Percentiles rank a stretch among this genome's conserved stretches.
These are phyloP conservation scores for Talaromyces adpressus DNA, from an alignment of 495 filamentous ascomycete genomes.

Conservation along the genomic window DNA sequence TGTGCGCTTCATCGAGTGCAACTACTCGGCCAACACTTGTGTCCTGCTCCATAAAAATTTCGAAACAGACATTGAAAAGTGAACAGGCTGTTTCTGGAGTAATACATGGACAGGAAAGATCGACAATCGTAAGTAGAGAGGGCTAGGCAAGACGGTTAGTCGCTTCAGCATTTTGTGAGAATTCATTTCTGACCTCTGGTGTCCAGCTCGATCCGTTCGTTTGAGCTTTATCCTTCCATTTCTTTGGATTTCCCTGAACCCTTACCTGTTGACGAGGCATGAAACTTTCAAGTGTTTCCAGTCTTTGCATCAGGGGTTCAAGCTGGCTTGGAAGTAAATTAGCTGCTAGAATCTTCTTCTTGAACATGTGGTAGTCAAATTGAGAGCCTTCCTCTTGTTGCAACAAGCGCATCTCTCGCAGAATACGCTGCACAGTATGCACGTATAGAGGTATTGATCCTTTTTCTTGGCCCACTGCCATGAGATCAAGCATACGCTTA, in stretches of 20 bases:
- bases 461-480: slow-evolving; percentile 49
- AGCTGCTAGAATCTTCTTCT: slow-evolving; percentile 22
- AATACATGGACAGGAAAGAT: slow-evolving; percentile 68
- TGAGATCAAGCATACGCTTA: slow-evolving; percentile 57
- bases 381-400: slow-evolving; percentile 26
- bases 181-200: neutral
- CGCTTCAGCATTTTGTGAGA: slow-evolving; percentile 5
- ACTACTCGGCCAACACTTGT: slow-evolving; percentile 39
- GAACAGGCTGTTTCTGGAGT: slow-evolving; percentile 58
- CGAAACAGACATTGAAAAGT: slow-evolving; percentile 62
- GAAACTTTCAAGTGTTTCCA: slow-evolving; percentile 53
- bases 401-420: slow-evolving; percentile 51
- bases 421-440: slow-evolving; percentile 45
- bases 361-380: slow-evolving; percentile 52
- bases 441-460: slow-evolving; percentile 54
- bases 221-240: slow-evolving; percentile 19
- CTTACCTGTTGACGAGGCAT: slow-evolving; percentile 24
- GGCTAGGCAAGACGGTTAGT: slow-evolving; percentile 23
- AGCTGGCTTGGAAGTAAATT: slow-evolving; percentile 37
- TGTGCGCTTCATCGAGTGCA: slow-evolving; percentile 54
- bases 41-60: slow-evolving; percentile 50
- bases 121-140: slow-evolving; percentile 61
- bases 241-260: slow-evolving; percentile 15
- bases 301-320: slow-evolving; percentile 44
- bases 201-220: slow-evolving; percentile 21